These are phyloP conservation scores for Fraxinus floribunda DNA, from an alignment of 305 asterid species.

Conservation along the genomic window DNA sequence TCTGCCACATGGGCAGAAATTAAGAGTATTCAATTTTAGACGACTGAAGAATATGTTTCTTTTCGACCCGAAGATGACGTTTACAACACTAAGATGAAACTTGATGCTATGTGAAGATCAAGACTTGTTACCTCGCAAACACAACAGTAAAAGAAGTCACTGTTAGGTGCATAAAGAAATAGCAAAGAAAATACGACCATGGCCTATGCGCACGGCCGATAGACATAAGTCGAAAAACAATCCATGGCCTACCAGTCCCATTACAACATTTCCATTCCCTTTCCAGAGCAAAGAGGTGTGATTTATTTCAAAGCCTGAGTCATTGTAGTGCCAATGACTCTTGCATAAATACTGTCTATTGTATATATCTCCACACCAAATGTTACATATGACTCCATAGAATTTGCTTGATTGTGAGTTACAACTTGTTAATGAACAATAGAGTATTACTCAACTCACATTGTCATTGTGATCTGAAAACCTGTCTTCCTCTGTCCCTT, in stretches of 20 bases:
- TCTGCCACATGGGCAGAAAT: neutral
- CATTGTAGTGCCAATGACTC: neutral
- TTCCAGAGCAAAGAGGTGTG: neutral
- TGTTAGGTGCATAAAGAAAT: neutral
- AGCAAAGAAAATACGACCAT: neutral
- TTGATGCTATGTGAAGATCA: neutral
- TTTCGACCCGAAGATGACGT: neutral
- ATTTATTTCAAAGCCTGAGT: neutral
- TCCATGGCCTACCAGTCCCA: neutral
- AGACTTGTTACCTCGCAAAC: neutral
- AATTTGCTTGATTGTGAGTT: neutral
- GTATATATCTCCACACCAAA: neutral
- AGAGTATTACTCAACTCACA: constrained; percentile 18
- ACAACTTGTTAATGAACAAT: neutral
- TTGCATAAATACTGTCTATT: neutral
- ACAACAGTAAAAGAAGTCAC: neutral
- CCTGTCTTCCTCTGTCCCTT: constrained; percentile 11
- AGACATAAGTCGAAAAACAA: neutral
- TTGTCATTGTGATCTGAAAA: neutral
- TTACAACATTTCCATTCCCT: neutral
- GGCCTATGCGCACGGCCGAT: neutral
- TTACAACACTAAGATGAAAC: neutral
- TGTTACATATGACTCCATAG: neutral
- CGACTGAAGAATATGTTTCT: neutral
- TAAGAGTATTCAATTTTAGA: neutral